Percentiles rank a stretch among this genome's conserved stretches.
Conservation (phyloP, 2,329 filamentous ascomycete species). For the Ramichloridium luteum region DNA sequence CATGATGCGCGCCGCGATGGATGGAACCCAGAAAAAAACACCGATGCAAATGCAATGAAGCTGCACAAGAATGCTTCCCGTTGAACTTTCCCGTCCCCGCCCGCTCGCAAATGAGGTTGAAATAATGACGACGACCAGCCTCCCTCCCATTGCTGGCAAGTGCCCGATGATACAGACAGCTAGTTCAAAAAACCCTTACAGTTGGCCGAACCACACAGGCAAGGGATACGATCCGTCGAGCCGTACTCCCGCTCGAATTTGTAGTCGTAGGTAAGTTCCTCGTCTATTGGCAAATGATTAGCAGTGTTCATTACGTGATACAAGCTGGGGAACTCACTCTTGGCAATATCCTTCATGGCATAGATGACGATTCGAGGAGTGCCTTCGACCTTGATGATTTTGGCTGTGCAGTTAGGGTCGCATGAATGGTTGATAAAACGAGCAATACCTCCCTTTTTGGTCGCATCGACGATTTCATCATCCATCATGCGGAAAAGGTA, state of each 20-base stretch:
- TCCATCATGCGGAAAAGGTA: constrained; percentile 98
- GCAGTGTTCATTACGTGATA: constrained; percentile 2
- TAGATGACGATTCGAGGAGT: constrained; percentile 99
- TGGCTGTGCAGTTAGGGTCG: constrained; percentile 95
- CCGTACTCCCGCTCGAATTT: constrained; percentile 98
- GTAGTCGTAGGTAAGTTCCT: constrained; percentile 99
- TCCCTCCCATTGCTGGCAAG: too few relatives aligned
- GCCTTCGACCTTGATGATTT: constrained; percentile 97
- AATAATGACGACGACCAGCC: too few relatives aligned
- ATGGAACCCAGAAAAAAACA: too few relatives aligned
- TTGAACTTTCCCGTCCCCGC: too few relatives aligned
- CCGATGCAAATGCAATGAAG: too few relatives aligned
- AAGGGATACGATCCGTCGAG: constrained; percentile 89
- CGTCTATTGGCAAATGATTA: constrained; percentile 47
- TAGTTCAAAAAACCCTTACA: constrained; percentile 99
- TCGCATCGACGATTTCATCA: constrained; percentile 93
- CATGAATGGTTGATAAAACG: constrained; percentile 98
- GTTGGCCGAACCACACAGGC: constrained; percentile 85
- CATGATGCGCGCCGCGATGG: too few relatives aligned
- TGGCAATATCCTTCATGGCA: constrained; percentile 82
- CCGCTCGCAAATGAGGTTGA: too few relatives aligned
- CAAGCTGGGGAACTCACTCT: constrained; percentile 54
- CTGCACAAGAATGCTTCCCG: too few relatives aligned
- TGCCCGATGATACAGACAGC: too few relatives aligned
- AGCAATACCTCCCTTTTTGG: constrained; percentile 95